A percentile compares a stretch with the other conserved stretches of the same genome.
These are phyloP conservation scores for Dentipellis fragilis DNA, from an alignment of 768 basidiomycete genomes.

Conservation along the genomic window DNA sequence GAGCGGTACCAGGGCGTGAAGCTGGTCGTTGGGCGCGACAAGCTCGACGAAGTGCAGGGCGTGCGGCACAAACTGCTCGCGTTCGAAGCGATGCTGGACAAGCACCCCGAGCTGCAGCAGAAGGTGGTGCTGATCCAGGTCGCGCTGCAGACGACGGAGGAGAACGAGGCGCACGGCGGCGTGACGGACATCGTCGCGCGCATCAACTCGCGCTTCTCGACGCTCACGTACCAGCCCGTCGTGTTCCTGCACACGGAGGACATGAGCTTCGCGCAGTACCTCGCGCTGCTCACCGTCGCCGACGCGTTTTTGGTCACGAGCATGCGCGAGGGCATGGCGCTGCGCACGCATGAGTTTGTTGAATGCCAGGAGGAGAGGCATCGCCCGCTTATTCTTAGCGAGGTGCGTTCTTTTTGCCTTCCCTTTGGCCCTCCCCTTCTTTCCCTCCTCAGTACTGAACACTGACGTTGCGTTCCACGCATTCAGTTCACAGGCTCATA, in stretches of 20 bases:
- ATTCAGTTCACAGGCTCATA: constrained; percentile 79
- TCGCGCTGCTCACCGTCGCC: constrained; percentile 71
- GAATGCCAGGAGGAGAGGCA: constrained; percentile 68
- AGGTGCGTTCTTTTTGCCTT: constrained; percentile 32
- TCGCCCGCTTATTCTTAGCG: constrained; percentile 69
- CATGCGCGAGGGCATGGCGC: constrained; percentile 82
- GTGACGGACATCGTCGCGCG: constrained; percentile 70
- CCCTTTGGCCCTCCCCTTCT: no score
- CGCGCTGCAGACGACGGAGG: constrained; percentile 72
- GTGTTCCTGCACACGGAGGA: constrained; percentile 82
- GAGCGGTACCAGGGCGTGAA: constrained; percentile 83
- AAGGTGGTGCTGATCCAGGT: constrained; percentile 84
- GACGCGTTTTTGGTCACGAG: constrained; percentile 82
- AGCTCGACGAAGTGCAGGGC: constrained; percentile 80
- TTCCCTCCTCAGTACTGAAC: neutral
- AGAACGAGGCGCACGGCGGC: constrained; percentile 62
- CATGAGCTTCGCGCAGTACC: constrained; percentile 76
- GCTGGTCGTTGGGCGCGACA: constrained; percentile 80
- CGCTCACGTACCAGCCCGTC: constrained; percentile 79
- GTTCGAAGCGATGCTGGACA: constrained; percentile 74
- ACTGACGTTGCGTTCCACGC: neutral
- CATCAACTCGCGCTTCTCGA: constrained; percentile 77
- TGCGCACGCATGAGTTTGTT: constrained; percentile 74
- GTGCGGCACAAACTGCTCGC: constrained; percentile 77
- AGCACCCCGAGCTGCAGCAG: constrained; percentile 69